Percentiles rank a stretch among this genome's conserved stretches.
Conservation (phyloP, 163 green algal species). For the Coccomyxa subellipsoidea region DNA sequence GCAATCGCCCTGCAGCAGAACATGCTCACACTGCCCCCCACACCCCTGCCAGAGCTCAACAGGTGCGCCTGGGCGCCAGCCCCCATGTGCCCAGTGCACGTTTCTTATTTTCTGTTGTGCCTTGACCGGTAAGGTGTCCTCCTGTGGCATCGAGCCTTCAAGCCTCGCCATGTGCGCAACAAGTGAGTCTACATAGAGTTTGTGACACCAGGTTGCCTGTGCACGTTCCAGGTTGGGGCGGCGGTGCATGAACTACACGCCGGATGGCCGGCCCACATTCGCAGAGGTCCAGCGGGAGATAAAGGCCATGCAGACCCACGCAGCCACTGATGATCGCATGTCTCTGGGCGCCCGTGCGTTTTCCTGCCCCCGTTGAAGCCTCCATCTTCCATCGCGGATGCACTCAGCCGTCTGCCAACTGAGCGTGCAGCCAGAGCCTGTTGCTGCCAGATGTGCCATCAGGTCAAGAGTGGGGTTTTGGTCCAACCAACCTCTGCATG, state of each 20-base stretch:
- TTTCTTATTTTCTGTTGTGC: background rate
- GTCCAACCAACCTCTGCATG: no score
- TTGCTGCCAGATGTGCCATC: no score
- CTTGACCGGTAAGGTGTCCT: background rate
- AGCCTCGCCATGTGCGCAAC: background rate
- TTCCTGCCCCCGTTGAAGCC: background rate
- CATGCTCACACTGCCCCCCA: background rate
- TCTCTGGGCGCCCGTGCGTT: background rate
- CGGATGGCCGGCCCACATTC: background rate
- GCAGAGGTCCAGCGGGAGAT: background rate
- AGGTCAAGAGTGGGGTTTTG: no score
- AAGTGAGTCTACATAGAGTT: background rate
- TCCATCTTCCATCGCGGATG: no score
- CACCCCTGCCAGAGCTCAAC: background rate
- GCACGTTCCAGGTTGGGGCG: background rate
- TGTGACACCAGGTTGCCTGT: background rate
- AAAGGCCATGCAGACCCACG: background rate
- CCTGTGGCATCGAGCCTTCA: background rate
- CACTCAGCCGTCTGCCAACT: no score
- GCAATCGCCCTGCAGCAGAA: conserved; percentile 1
- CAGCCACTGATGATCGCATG: background rate
- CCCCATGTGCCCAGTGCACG: background rate
- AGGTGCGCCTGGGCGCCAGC: background rate
- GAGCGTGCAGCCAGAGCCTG: no score
- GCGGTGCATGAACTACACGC: background rate